phyloP scores from a whole-genome alignment of 495 filamentous ascomycete species.

The Aspergillus sclerotioniger region DNA sequence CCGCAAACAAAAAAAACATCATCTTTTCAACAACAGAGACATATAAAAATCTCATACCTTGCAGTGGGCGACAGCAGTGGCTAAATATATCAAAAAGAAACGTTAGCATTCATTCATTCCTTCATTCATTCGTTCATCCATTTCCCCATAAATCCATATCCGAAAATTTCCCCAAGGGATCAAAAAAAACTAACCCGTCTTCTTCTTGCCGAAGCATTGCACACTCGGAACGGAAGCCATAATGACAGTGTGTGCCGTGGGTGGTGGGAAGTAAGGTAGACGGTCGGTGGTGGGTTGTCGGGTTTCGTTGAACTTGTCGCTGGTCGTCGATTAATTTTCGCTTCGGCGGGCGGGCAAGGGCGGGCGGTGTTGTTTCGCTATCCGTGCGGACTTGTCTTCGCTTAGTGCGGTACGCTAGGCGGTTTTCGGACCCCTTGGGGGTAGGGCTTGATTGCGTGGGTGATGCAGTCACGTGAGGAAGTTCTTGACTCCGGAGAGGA shows the following conservation, averaged over 20 bases:
- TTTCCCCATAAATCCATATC: neutral
- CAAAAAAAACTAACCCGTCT: constrained; percentile 58
- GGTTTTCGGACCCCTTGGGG: constrained; percentile 1
- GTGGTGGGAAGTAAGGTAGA: constrained; percentile 12
- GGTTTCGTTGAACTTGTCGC: constrained; percentile 18
- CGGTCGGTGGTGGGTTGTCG: constrained; percentile 13
- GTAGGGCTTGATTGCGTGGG: constrained; percentile 30
- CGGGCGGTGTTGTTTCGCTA: constrained; percentile 13
- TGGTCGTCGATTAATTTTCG: constrained; percentile 15
- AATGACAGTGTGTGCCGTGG: constrained; percentile 49
- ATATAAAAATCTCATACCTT: constrained; percentile 60
- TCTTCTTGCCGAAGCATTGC: constrained; percentile 95
- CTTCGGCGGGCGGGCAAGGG: constrained; percentile 5
- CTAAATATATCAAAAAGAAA: constrained; percentile 42
- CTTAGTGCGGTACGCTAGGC: constrained; percentile 35
- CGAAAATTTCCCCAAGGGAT: neutral
- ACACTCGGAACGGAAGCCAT: constrained; percentile 83
- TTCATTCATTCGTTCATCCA: neutral
- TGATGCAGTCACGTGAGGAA: constrained; percentile 14
- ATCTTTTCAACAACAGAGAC: no score
- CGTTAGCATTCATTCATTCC: constrained; percentile 1
- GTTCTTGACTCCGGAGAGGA: neutral
- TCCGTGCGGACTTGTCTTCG: constrained; percentile 45
- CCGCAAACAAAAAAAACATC: no score
- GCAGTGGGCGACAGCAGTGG: constrained; percentile 89